These are phyloP conservation scores for Thecamonas trahens DNA, from an alignment of 78 protist genomes.

Conservation along the genomic window DNA sequence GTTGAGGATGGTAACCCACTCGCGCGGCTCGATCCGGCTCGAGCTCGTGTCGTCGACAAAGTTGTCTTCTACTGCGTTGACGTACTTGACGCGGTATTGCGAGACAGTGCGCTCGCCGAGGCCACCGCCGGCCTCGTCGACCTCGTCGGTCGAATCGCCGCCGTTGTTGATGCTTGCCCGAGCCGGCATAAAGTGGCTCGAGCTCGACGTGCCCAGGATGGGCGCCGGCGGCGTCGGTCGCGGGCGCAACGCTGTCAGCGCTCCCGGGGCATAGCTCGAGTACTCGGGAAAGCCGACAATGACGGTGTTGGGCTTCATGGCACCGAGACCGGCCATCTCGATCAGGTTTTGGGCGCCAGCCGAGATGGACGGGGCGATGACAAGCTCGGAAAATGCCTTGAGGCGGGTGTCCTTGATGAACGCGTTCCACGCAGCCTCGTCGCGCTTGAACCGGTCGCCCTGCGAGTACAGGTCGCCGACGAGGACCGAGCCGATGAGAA, in stretches of 20 bases:
- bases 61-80: too few relatives aligned
- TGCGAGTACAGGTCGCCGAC: not conserved
- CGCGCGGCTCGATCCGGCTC: not conserved
- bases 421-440: too few relatives aligned
- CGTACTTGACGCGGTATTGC: too few relatives aligned
- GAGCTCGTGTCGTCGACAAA: too few relatives aligned
- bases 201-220: not conserved
- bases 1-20: not conserved
- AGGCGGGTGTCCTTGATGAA: too few relatives aligned
- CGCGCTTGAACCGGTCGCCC: too few relatives aligned
- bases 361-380: not conserved
- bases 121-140: not conserved
- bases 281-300: not conserved
- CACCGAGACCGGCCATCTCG: constrained; percentile 41
- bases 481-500: constrained; percentile 4
- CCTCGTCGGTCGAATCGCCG: not conserved
- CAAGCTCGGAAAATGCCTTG: not conserved
- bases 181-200: not conserved
- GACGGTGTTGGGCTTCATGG: constrained; percentile 55
- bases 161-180: not conserved
- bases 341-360: constrained; percentile 14
- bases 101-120: too few relatives aligned
- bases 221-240: not conserved
- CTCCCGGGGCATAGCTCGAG: not conserved
- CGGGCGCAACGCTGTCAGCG: not conserved